These are phyloP conservation scores for Periconia digitata DNA, from an alignment of 2,329 filamentous ascomycete species.

Conservation along the genomic window DNA sequence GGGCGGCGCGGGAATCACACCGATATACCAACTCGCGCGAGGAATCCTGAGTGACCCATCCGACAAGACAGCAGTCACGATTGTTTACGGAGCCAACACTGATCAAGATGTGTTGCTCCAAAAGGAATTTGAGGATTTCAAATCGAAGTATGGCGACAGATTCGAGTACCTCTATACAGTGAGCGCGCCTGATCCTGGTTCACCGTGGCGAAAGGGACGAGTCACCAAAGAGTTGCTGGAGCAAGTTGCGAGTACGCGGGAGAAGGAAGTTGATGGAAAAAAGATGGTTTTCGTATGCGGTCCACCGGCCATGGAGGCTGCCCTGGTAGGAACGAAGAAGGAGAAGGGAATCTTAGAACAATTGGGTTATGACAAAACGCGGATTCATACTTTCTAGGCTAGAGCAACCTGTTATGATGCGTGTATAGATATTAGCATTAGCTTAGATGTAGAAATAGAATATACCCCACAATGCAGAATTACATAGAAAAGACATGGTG, in stretches of 20 bases:
- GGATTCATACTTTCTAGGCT: slow-evolving; percentile 61
- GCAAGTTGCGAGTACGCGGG: slow-evolving; percentile 49
- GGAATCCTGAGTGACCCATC: slow-evolving; percentile 63
- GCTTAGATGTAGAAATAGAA: too few relatives aligned
- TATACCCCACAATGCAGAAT: too few relatives aligned
- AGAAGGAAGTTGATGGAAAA: slow-evolving; percentile 35
- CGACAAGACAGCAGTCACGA: slow-evolving; percentile 64
- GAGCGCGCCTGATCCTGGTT: slow-evolving; percentile 49
- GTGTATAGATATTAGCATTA: too few relatives aligned
- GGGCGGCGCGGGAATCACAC: slow-evolving; percentile 73
- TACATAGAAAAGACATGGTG: too few relatives aligned
- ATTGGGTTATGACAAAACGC: slow-evolving; percentile 59
- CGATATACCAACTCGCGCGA: slow-evolving; percentile 65
- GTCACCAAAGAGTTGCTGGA: slow-evolving; percentile 60
- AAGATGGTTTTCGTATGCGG: slow-evolving; percentile 69
- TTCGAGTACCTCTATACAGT: slow-evolving; percentile 63
- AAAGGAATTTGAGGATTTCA: slow-evolving; percentile 57
- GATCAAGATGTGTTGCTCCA: slow-evolving; percentile 63
- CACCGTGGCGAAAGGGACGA: slow-evolving; percentile 55
- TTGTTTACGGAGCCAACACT: slow-evolving; percentile 68
- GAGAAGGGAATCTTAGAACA: slow-evolving; percentile 56
- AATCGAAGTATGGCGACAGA: slow-evolving; percentile 54
- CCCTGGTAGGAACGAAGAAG: slow-evolving; percentile 49
- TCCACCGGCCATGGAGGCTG: slow-evolving; percentile 66
- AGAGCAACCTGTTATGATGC: too few relatives aligned